Evolutionary conservation across 352 stramenopile genomes (phyloP).

Genomic region (Thalassiosira livingstoniorum): DNA sequence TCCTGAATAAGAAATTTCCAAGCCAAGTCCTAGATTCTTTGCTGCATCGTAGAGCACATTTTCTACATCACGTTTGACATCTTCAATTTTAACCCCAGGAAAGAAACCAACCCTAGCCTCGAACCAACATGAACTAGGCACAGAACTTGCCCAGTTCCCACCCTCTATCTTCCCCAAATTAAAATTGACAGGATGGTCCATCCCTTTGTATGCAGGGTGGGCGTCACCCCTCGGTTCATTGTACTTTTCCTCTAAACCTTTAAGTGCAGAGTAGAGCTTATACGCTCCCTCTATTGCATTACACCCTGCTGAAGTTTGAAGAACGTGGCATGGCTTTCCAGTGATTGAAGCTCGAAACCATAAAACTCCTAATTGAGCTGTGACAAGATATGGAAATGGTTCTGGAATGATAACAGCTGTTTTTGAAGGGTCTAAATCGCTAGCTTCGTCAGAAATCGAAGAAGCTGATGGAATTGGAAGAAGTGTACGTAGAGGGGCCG

Average conservation of each 20-base stretch:
- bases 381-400: conserved; percentile 37
- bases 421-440: not conserved
- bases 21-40: conserved; percentile 27
- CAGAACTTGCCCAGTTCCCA: conserved; percentile 38
- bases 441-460: not conserved
- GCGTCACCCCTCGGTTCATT: conserved; percentile 30
- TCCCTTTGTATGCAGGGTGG: conserved; percentile 26
- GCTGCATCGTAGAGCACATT: conserved; percentile 17
- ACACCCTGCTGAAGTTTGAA: conserved; percentile 30
- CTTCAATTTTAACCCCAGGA: conserved; percentile 33
- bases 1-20: conserved; percentile 40
- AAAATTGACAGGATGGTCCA: conserved; percentile 48
- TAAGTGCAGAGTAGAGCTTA: conserved; percentile 27
- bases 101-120: conserved; percentile 43
- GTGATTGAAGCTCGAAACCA: conserved; percentile 37
- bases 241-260: conserved; percentile 30
- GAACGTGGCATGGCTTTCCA: conserved; percentile 41
- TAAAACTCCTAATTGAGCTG: conserved; percentile 34
- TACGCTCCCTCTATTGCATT: conserved; percentile 47
- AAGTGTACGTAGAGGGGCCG: conserved; percentile 8
- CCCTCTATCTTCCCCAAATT: conserved; percentile 38
- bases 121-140: conserved; percentile 37
- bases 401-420: conserved; percentile 47
- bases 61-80: conserved; percentile 42
- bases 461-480: too few species aligned